Evolutionary conservation across 345 rosid species (phyloP).

Genomic region (Sonneratia caseolaris): DNA sequence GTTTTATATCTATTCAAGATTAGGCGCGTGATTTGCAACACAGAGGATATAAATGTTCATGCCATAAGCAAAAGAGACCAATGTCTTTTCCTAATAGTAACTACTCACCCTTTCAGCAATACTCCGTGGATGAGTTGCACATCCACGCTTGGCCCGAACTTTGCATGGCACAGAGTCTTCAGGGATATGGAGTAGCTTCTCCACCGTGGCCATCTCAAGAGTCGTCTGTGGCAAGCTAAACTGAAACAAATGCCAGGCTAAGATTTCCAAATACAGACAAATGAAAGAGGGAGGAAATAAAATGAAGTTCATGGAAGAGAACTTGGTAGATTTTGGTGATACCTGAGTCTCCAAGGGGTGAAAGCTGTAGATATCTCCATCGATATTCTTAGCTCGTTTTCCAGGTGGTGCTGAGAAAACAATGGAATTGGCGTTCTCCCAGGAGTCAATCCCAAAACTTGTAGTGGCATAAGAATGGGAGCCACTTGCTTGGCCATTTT

Average conservation of each 20-base stretch:
- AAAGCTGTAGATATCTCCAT: conserved; percentile 50
- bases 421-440: conserved; percentile 67
- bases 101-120: conserved; percentile 34
- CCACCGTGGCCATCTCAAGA: conserved; percentile 78
- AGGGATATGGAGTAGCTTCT: conserved; percentile 64
- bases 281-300: neutral
- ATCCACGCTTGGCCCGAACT: conserved; percentile 90
- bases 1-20: neutral
- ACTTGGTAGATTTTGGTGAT: conserved; percentile 1
- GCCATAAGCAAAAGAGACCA: neutral
- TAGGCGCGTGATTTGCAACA: too few species aligned
- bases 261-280: neutral
- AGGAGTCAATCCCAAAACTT: conserved; percentile 62
- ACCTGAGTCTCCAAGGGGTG: conserved; percentile 80
- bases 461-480: conserved; percentile 32
- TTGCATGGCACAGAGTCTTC: conserved; percentile 91
- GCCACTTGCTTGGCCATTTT: conserved; percentile 27
- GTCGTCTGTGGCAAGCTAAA: conserved; percentile 78
- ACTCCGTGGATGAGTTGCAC: conserved; percentile 95
- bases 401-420: conserved; percentile 54
- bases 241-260: conserved; percentile 32
- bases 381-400: conserved; percentile 53
- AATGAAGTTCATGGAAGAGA: neutral
- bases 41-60: too few species aligned
- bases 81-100: neutral